Conservation (phyloP, 179 eudicot species). For the Corrigiola litoralis region DNA sequence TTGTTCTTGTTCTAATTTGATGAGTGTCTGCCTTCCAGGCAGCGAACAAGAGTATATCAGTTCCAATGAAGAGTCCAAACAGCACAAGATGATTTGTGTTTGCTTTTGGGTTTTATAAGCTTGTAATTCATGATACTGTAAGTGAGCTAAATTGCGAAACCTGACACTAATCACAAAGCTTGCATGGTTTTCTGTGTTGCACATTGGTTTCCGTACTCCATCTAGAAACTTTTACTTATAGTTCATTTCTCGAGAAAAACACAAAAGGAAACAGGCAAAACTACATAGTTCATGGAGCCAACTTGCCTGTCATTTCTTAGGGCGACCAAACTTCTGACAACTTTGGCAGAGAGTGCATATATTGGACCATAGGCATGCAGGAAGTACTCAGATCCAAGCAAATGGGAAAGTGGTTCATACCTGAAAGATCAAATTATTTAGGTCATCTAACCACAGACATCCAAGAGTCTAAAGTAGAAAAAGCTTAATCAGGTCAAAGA, state of each 20-base stretch:
- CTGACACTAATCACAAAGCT: too few species aligned
- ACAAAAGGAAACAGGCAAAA: neutral
- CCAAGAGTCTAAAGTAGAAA: neutral
- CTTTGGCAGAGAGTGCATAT: constrained; percentile 88
- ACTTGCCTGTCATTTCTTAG: constrained; percentile 84
- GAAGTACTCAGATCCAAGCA: constrained; percentile 89
- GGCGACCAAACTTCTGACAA: constrained; percentile 82
- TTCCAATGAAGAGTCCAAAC: neutral
- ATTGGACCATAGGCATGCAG: constrained; percentile 96
- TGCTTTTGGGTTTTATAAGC: too few species aligned
- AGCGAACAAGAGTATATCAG: neutral
- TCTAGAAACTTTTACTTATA: too few species aligned
- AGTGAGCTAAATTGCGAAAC: too few species aligned
- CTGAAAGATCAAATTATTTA: constrained; percentile 34
- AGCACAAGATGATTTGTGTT: too few species aligned
- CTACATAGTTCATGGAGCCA: neutral
- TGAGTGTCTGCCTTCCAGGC: too few species aligned
- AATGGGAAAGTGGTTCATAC: constrained; percentile 77
- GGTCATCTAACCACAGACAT: neutral
- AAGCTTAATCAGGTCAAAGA: too few species aligned
- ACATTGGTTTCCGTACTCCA: too few species aligned
- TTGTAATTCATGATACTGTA: too few species aligned
- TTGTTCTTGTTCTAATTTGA: too few species aligned
- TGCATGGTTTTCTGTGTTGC: too few species aligned
- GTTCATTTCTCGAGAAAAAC: too few species aligned